Evolutionary conservation across 768 basidiomycete species (phyloP), one percentile per base, ranked within the genome.

Genomic region (Auriscalpium orientale): DNA sequence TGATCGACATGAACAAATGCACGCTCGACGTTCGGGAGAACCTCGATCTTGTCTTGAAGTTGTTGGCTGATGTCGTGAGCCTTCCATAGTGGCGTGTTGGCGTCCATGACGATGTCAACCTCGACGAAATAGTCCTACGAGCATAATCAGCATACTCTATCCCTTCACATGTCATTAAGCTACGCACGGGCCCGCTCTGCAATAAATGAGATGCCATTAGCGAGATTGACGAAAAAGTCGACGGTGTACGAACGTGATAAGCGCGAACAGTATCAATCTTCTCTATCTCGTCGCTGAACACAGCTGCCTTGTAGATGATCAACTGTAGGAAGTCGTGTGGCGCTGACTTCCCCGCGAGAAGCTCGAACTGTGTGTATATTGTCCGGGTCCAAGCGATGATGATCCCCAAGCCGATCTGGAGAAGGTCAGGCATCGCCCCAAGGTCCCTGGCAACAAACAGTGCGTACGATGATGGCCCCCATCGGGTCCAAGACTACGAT

Each of bases 1-100:
- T 95, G 87, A 71, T 97, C 94, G 56, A 95, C 91, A 66, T 97
- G 94, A 22, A 97, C 92, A 68, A 95, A 97, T 38, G 94, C 94
- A 38, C 94, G 77, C 59, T 90, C 93, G 45, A 97, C 94, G 64
- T 91, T 88, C 2, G 93, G 91, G 40, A 97, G 73, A 15, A 83
- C 80, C 67, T 97, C 94, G 48, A 97, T 84, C 71, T 88, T 91
- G 66, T 93, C 91, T 66, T 93, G 91, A 16, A 93, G 71, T 59
- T 85, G 78, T 69, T 93, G 90, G 62, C 87, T 87, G 57, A 91
- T 66, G 67, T 93, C 91, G 66, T 93, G 91, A 18, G 91, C 90
- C 68, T 85, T 86, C 85, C 87, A 91, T 1, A 98, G 74, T 0
- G 93, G 91, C 22, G 93, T 97, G 56, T 83, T 82, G 10, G 86